These are phyloP conservation scores for Leccinum solheimii DNA, from an alignment of 1,284 basidiomycete genomes.

Conservation along the genomic window DNA sequence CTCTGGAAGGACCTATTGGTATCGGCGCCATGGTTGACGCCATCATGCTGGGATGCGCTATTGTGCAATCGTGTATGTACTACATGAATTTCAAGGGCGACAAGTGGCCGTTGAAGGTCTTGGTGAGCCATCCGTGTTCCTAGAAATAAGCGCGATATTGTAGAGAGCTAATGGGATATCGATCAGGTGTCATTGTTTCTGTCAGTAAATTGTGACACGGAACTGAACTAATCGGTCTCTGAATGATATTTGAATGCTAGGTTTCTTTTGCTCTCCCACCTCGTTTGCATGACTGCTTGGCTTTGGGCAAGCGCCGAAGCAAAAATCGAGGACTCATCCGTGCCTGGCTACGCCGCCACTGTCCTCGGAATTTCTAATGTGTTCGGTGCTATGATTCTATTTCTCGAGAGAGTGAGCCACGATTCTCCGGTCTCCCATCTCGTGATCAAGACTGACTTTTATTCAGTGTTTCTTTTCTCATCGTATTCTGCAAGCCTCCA, in stretches of 20 bases:
- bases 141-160: background rate
- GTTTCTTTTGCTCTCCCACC: slow-evolving; percentile 19
- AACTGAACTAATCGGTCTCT: slow-evolving; percentile 1
- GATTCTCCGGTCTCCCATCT: background rate
- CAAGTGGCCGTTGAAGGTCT: slow-evolving; percentile 11
- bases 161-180: slow-evolving; percentile 6
- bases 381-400: slow-evolving; percentile 16
- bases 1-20: slow-evolving; percentile 30
- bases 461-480: slow-evolving; percentile 26
- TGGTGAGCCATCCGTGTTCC: slow-evolving; percentile 18
- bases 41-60: slow-evolving; percentile 25
- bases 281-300: slow-evolving; percentile 21
- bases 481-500: slow-evolving; percentile 18
- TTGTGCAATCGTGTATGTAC: slow-evolving; percentile 30
- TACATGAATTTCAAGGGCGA: slow-evolving; percentile 22
- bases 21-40: slow-evolving; percentile 27
- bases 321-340: background rate
- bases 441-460: background rate
- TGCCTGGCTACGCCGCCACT: slow-evolving; percentile 13
- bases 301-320: slow-evolving; percentile 19
- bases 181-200: slow-evolving; percentile 22
- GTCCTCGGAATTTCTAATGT: slow-evolving; percentile 25
- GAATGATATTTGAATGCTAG: slow-evolving; percentile 11
- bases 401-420: slow-evolving; percentile 22
- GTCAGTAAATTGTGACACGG: slow-evolving; percentile 12